phyloP scores from a whole-genome alignment of 164 flowering plant genomes.

The Pachysandra terminalis region DNA sequence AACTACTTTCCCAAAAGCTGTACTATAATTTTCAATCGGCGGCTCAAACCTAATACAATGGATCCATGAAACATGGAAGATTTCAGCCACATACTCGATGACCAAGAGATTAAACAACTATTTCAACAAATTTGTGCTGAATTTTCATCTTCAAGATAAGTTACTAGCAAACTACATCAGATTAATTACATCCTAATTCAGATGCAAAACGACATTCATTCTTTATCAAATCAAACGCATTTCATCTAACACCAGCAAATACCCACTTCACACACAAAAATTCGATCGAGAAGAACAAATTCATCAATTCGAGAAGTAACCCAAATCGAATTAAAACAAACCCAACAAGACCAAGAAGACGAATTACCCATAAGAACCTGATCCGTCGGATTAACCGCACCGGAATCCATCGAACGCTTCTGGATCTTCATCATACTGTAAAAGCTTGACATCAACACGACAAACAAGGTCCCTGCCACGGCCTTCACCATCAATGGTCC shows the following conservation, averaged over 20 bases:
- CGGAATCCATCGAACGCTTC: no score
- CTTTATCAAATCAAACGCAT: background rate
- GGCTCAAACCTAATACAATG: no score
- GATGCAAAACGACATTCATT: background rate
- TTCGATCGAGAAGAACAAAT: background rate
- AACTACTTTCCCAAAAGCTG: no score
- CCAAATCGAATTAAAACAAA: no score
- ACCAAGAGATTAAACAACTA: background rate
- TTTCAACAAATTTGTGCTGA: background rate
- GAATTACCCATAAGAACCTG: constrained; percentile 82
- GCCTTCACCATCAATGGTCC: constrained; percentile 80
- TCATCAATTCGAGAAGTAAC: background rate
- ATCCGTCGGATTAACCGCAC: constrained; percentile 62
- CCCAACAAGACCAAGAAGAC: no score
- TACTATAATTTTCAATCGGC: no score
- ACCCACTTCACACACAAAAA: background rate
- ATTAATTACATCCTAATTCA: background rate
- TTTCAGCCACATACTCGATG: background rate
- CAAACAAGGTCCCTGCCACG: constrained; percentile 47
- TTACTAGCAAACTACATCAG: background rate
- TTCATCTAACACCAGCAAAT: background rate
- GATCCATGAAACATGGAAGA: constrained; percentile 1
- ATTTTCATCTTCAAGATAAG: background rate
- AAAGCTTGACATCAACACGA: constrained; percentile 49
- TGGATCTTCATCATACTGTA: no score